Evolutionary conservation across 108 stramenopile genomes (phyloP).

Genomic region (Skeletonema tropicum): DNA sequence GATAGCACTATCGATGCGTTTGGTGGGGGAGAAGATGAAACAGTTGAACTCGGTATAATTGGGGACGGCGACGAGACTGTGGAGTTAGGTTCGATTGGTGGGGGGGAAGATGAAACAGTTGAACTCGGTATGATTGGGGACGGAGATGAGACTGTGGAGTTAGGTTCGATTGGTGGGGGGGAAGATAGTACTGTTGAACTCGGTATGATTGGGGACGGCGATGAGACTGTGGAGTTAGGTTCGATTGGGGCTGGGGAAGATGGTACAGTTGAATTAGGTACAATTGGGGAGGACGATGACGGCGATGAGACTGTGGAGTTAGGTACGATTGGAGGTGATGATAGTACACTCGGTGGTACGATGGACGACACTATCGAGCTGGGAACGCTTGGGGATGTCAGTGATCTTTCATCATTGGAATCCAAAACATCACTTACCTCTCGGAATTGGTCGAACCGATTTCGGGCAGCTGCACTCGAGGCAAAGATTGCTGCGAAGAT

Average conservation of each 20-base stretch:
- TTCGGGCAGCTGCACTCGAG: slow-evolving; percentile 5
- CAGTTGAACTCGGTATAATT: background rate
- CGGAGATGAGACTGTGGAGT: background rate
- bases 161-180: background rate
- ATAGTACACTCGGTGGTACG: background rate
- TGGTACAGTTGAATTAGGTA: background rate
- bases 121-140: background rate
- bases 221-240: too few relatives aligned
- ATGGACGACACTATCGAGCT: background rate
- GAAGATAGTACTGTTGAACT: background rate
- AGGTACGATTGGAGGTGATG: too few relatives aligned
- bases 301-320: too few relatives aligned
- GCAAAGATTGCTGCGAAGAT: background rate
- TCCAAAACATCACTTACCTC: slow-evolving; percentile 1
- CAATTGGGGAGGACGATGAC: background rate
- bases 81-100: background rate
- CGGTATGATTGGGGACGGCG: background rate
- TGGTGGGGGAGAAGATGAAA: background rate
- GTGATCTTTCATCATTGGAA: background rate
- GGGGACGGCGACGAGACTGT: background rate
- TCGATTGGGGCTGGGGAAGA: too few relatives aligned
- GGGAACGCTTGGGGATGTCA: background rate
- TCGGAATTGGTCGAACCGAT: background rate
- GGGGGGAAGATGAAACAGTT: background rate
- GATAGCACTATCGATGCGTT: background rate